phyloP scores from a whole-genome alignment of 495 filamentous ascomycete genomes.

The Trichoderma erinaceum region DNA sequence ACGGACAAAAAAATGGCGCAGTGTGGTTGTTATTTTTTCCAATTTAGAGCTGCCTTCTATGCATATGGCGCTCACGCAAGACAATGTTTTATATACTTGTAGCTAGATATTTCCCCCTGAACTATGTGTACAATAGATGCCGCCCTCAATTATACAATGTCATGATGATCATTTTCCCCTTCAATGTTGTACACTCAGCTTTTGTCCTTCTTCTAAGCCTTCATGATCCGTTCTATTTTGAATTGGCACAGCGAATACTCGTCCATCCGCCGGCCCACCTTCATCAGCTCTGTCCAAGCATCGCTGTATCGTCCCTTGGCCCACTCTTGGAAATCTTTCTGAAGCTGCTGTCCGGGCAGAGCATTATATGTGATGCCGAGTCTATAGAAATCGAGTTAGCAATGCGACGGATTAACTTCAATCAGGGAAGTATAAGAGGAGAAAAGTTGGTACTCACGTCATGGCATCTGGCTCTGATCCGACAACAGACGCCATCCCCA shows the following conservation, averaged over 20 bases:
- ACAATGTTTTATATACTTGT: no score
- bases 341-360: conserved; percentile 50
- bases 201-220: conserved; percentile 22
- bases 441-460: conserved; percentile 53
- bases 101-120: neutral
- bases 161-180: conserved; percentile 4
- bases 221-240: conserved; percentile 38
- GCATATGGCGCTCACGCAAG: neutral
- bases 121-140: conserved; percentile 20
- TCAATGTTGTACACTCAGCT: conserved; percentile 10
- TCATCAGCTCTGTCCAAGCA: conserved; percentile 59
- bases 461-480: conserved; percentile 58
- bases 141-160: conserved; percentile 19
- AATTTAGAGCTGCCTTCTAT: neutral
- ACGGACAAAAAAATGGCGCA: neutral
- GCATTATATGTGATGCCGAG: conserved; percentile 70
- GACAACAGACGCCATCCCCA: conserved; percentile 55
- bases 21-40: neutral
- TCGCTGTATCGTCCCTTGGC: conserved; percentile 57
- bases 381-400: conserved; percentile 28
- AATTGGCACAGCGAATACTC: conserved; percentile 34
- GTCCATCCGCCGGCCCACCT: conserved; percentile 34
- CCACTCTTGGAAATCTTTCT: conserved; percentile 68
- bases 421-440: neutral
- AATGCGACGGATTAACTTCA: neutral